phyloP scores from a whole-genome alignment of 2,329 filamentous ascomycete genomes.

The Verticillium longisporum region DNA sequence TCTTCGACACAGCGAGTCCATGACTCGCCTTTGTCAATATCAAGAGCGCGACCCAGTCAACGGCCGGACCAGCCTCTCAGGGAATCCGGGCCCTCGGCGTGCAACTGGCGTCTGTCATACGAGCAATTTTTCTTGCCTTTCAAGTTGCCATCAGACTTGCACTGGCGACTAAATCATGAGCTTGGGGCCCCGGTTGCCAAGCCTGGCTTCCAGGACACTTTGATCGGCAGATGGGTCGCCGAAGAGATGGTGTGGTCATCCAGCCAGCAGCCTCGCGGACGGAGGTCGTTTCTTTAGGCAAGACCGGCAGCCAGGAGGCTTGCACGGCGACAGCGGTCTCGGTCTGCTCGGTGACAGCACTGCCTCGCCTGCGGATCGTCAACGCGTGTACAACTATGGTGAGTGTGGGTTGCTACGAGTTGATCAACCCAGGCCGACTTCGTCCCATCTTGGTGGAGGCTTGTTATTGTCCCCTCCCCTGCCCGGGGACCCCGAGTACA shows the following conservation, averaged over 20 bases:
- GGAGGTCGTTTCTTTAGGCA: no score
- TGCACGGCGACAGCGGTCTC: not conserved
- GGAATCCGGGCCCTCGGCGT: not conserved
- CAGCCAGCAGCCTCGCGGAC: no score
- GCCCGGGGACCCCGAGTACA: not conserved
- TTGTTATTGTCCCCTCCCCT: not conserved
- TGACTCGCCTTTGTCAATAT: not conserved
- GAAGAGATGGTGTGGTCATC: no score
- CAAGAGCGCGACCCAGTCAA: not conserved
- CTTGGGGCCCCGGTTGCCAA: no score
- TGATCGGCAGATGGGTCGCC: no score
- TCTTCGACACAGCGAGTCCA: not conserved
- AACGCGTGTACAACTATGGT: not conserved
- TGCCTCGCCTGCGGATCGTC: not conserved
- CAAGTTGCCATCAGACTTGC: no score
- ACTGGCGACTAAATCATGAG: no score
- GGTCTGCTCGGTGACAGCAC: not conserved
- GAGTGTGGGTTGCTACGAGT: not conserved
- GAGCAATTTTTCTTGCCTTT: no score
- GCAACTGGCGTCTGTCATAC: not conserved
- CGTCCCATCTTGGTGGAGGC: not conserved
- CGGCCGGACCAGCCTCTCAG: not conserved
- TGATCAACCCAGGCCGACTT: not conserved
- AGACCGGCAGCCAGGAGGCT: not conserved
- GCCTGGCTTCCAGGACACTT: no score